Evolutionary conservation across 2,329 filamentous ascomycete species (phyloP), one percentile per base, ranked within the genome.

Genomic region (Aureobasidium sp.): DNA sequence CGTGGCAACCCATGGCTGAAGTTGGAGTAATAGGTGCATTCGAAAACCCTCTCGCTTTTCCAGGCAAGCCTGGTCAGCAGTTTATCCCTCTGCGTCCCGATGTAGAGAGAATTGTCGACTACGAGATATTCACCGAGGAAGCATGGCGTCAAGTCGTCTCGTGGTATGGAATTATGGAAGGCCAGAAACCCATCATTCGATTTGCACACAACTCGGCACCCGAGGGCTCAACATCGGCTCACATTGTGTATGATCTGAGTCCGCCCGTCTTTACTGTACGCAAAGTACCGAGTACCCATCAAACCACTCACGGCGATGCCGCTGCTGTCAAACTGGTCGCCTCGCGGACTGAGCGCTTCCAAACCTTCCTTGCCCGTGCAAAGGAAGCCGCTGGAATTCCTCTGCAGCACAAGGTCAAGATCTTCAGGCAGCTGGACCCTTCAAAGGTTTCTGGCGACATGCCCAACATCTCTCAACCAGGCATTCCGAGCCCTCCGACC

Each of bases 251-350:
- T 72, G 94, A 97, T 75, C 80, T 91, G 44, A 85, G 91, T 69
- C 94, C 92, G 5, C 91, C 90, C 0, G 81, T 96, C 47, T 90
- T 97, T 72, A 90, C 87, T 1, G 80, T 97, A 64, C 86, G 96
- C 70, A 91, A 93, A 67, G 79, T 97, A 1, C 39, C 48, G 7
- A 44, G 36, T 7, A 52, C 64, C 25, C 45, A 63, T n/a, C n/a
- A 61, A 17, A 62, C 53, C 34, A 55, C 51, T 29, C 63, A 49
- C 49, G 48, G 39, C 27, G 64, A 65, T 36, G 61, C 57, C 12
- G 45, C 64, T 17, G 86, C 91, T 0, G 79, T 85, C 5, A 82
- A 84, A 56, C 75, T 93, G 42, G 82, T 91, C 27, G 85, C 87
- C 58, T 94, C 90, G 70, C 84, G 87, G 65, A 85, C 84, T 55